Base-by-base conservation (phyloP, 306 rosid genomes). In the Castanea mollissima region DNA sequence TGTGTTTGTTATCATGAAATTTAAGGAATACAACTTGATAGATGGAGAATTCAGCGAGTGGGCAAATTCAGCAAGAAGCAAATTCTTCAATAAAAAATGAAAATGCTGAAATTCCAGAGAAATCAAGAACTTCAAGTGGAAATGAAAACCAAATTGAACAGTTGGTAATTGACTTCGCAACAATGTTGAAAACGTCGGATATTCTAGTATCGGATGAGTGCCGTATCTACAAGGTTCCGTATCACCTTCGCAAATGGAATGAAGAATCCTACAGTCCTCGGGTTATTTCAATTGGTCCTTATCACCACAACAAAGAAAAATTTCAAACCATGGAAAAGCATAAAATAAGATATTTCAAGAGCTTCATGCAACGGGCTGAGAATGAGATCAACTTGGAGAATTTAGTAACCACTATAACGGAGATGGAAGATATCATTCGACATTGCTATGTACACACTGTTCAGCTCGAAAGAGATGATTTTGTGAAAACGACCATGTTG, bases 221-320 rank as follows among this genome's bases (percentile, higher is more conserved):
- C 25, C 80, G 78, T 76, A 83, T 83, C 72, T 80, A 77, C 55
- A 69, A 2, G 57, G 86, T 86, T 9, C 86, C 86, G 1, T 69
- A 27, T 7, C 13, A 15, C 35, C n/a, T 86, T 23, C 86, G 85
- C 64, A 77, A 1, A 9, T 55, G 77, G 44, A 86, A 74, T 21
- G 25, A 46, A 8, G 54, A 86, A 65, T 78, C 82, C 10, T 86
- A 77, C 71, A 80, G 86, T 15, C 89, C 89, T 15, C 76, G 41
- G 14, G 75, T 76, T 55, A 73, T 85, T 76, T 85, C 88, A 16
- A 69, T 86, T 3, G 89, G 89, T 4, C 86, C 85, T 13, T 63
- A 77, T 34, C 80, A 82, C 76, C 72, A 23, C 8, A 0, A 8
- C n/a, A 76, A 63, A 1, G 34, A 52, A 2, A 67, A 38, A 19